Base-by-base conservation (phyloP, 2,329 filamentous ascomycete species). In the Epichloe sp. region DNA sequence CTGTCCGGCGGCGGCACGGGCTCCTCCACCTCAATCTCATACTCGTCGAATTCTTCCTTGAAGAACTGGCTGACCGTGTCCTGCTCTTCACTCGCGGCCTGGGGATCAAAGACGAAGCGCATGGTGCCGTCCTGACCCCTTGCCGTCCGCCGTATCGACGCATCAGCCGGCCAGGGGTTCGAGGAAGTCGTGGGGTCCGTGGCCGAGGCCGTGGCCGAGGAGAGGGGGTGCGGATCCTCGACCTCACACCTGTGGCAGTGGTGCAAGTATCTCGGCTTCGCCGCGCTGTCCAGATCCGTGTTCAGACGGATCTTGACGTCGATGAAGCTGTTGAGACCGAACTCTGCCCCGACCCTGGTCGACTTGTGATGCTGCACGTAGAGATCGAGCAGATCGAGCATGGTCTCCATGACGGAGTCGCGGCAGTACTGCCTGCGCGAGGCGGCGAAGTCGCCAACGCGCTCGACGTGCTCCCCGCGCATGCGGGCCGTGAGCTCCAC, bases 311-410 rank as follows among this genome's bases (percentile, higher is more conserved):
- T 95, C 63, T 93, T 88, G 58, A 94, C 82, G 56, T 85, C 80
- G 62, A 97, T 87, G 64, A 95, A 91, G 50, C 77, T 78, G 58
- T 91, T 83, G 43, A 91, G 74, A 45, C 84, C 79, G 66, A 88
- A 85, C 46, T 78, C 72, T 15, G 78, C 73, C 6, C 89, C 90
- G 19, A 95, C 73, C 48, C 83, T 80, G 36, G 89, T 95, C 48
- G 77, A 74, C 57, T 80, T 78, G 50, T 81, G 80, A 63, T 94
- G 85, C 62, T 95, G 86, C 0, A 88, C 93, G 66, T 96, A 97
- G 3, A 97, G 77, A 62, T 98, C 91, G 26, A 97, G 77, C 0
- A 96, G 75, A 62, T 97, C 93, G 40, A 96, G 80, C 60, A 95
- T 79, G 0, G 88, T 91, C 74, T 97, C 91, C 70, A 77, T 65